Evolutionary conservation across 345 rosid genomes (phyloP), one percentile per base, ranked within the genome.

Genomic region (Hypericum perforatum): DNA sequence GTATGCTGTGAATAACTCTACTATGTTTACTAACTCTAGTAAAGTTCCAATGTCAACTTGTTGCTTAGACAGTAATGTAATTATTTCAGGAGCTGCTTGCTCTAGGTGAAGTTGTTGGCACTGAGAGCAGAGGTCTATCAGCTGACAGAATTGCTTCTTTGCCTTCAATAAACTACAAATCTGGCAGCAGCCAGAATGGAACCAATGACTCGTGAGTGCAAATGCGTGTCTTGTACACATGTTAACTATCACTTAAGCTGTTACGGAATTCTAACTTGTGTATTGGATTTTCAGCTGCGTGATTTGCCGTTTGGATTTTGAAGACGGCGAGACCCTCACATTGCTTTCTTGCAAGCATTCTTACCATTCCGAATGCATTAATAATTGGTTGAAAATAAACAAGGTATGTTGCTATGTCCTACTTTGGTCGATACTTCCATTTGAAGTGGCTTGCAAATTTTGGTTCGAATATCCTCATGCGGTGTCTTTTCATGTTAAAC

Each of bases 71-170:
- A 41, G 8, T 56, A 41, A 37, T 63, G 51, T 29, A 48, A 15
- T 58, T 39, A 41, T 64, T 38, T 38, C 75, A 94, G 97, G 99
- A 94, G 65, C 74, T 94, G 71, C 78, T 94, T 64, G 99, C 99
- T 3, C 69, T 94, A 66, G 85, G 95, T 53, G 99, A 94, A 11
- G 76, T 76, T 40, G 82, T 94, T 64, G 95, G 99, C 71, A 84
- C 78, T 29, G 94, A 86, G 80, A 89, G 82, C 59, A 86, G 94
- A 69, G 99, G 99, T 62, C 81, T 94, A 53, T 82, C 99, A n/a
- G 75, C 86, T 49, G 89, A 82, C 64, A 74, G 66, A 49, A 67
- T 94, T 76, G 82, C 95, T 42, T 80, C 85, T 42, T 72, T 94
- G 70, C 84, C 97, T 62, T 82, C 89, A 29, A 53, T 79, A 59